Percentiles rank a stretch among this genome's conserved stretches.
Conservation (phyloP, 2,329 filamentous ascomycete genomes). For the Colletotrichum cuscutae region DNA sequence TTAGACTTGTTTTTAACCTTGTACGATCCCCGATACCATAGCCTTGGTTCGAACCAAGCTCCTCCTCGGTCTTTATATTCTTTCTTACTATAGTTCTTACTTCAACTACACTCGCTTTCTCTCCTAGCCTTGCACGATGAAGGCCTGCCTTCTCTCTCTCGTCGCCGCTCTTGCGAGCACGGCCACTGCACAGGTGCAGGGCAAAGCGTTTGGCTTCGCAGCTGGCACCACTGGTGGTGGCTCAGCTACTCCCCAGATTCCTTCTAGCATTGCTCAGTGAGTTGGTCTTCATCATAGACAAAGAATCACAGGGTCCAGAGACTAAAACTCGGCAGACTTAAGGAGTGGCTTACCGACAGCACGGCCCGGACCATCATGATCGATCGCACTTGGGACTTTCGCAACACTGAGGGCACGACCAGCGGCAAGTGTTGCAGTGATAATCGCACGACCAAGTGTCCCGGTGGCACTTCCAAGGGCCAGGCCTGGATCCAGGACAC, state of each 20-base stretch:
- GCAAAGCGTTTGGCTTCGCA: slow-evolving; percentile 45
- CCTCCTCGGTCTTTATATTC: neutral
- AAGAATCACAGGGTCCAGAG: neutral
- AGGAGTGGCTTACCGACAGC: slow-evolving; percentile 42
- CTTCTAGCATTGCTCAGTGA: slow-evolving; percentile 38
- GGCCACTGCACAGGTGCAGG: slow-evolving; percentile 41
- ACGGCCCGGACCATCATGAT: slow-evolving; percentile 49
- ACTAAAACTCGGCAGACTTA: slow-evolving; percentile 41
- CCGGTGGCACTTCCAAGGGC: slow-evolving; percentile 35
- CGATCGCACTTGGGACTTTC: slow-evolving; percentile 44
- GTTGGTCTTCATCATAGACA: slow-evolving; percentile 43
- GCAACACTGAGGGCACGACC: slow-evolving; percentile 39
- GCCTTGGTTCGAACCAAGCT: neutral
- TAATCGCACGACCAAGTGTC: slow-evolving; percentile 41
- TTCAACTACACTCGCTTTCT: neutral
- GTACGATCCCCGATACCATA: neutral
- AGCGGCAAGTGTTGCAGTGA: slow-evolving; percentile 41
- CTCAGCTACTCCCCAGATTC: slow-evolving; percentile 53
- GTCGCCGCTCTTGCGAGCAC: slow-evolving; percentile 35
- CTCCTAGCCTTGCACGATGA: slow-evolving; percentile 6
- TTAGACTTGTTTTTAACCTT: slow-evolving; percentile 12
- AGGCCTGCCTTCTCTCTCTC: slow-evolving; percentile 29
- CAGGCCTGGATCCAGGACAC: slow-evolving; percentile 41
- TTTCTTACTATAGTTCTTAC: neutral
- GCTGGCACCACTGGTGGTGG: slow-evolving; percentile 62